A percentile compares a stretch with the other conserved stretches of the same genome.
These are phyloP conservation scores for Diaporthe aspalathi DNA, from an alignment of 2,329 filamentous ascomycete genomes.

Conservation along the genomic window DNA sequence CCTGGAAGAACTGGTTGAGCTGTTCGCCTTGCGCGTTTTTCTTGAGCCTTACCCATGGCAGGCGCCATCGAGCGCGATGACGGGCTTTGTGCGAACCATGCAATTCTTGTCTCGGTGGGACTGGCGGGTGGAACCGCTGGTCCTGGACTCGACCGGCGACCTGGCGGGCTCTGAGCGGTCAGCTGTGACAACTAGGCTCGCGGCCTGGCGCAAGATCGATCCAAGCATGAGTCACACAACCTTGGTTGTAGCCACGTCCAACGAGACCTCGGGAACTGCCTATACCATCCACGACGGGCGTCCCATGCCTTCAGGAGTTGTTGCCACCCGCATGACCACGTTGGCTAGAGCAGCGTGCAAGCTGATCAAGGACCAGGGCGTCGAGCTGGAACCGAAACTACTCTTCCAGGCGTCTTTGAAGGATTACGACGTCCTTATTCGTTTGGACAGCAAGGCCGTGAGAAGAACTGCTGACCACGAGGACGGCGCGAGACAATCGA, in stretches of 20 bases:
- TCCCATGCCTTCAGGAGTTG: slow-evolving; percentile 76
- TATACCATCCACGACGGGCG: slow-evolving; percentile 76
- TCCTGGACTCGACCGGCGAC: slow-evolving; percentile 79
- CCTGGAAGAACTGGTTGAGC: slow-evolving; percentile 83
- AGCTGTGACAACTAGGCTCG: slow-evolving; percentile 76
- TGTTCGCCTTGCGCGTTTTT: slow-evolving; percentile 83
- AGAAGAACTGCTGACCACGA: slow-evolving; percentile 51
- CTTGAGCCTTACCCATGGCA: slow-evolving; percentile 84
- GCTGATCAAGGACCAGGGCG: slow-evolving; percentile 64
- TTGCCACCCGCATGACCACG: slow-evolving; percentile 84
- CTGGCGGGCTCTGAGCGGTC: slow-evolving; percentile 71
- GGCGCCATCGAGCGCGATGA: slow-evolving; percentile 78
- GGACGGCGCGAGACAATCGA: slow-evolving; percentile 54
- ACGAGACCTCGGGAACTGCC: slow-evolving; percentile 80
- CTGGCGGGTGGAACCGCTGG: slow-evolving; percentile 85
- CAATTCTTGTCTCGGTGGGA: slow-evolving; percentile 88
- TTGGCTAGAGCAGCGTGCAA: slow-evolving; percentile 82
- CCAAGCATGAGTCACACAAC: slow-evolving; percentile 86
- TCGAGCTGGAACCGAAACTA: slow-evolving; percentile 63
- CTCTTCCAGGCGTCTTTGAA: slow-evolving; percentile 79
- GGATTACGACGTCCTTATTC: slow-evolving; percentile 90
- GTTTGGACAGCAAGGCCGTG: slow-evolving; percentile 69
- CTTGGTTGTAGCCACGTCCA: slow-evolving; percentile 83
- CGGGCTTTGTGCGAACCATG: slow-evolving; percentile 85
- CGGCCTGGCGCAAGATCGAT: slow-evolving; percentile 88